Percentiles rank a stretch among this genome's conserved stretches.
Conservation (phyloP, 1,284 basidiomycete genomes). For the Mycena citricolor region DNA sequence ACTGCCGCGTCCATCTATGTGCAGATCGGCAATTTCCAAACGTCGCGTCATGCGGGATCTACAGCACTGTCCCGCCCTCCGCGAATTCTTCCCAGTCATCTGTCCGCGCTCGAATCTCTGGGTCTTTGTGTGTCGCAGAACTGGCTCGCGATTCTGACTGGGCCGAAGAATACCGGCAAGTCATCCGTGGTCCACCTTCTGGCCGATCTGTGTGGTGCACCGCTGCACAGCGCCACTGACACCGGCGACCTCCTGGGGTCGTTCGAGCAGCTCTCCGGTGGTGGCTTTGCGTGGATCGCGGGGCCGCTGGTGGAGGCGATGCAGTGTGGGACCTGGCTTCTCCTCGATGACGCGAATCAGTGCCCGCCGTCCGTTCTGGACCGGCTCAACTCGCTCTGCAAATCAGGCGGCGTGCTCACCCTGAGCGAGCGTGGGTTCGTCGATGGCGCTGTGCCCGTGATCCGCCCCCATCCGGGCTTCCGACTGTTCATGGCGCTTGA, state of each 20-base stretch:
- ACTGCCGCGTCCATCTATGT: constrained; percentile 42
- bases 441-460: constrained; percentile 70
- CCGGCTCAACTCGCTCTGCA: constrained; percentile 95
- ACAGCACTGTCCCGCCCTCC: constrained; percentile 41
- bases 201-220: constrained; percentile 77
- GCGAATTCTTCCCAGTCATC: constrained; percentile 62
- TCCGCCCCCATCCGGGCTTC: constrained; percentile 87
- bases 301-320: constrained; percentile 91
- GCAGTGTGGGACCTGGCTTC: constrained; percentile 85
- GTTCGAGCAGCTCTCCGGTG: constrained; percentile 89
- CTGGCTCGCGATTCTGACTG: constrained; percentile 90
- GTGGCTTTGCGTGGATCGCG: constrained; percentile 96
- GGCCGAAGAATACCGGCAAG: constrained; percentile 78
- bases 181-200: constrained; percentile 72
- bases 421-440: constrained; percentile 91
- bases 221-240: constrained; percentile 87
- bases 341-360: constrained; percentile 92
- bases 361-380: constrained; percentile 97
- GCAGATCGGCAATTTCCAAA: constrained; percentile 72
- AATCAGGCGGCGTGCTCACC: constrained; percentile 77
- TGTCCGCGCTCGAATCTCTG: constrained; percentile 74
- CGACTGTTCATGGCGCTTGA: constrained; percentile 95
- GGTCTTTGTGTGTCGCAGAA: constrained; percentile 74
- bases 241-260: constrained; percentile 93
- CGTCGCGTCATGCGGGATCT: constrained; percentile 46